Percentiles rank a stretch among this genome's conserved stretches.
phyloP scores from a whole-genome alignment of 1,284 basidiomycete genomes.

The Microbotryomycetes sp. region DNA sequence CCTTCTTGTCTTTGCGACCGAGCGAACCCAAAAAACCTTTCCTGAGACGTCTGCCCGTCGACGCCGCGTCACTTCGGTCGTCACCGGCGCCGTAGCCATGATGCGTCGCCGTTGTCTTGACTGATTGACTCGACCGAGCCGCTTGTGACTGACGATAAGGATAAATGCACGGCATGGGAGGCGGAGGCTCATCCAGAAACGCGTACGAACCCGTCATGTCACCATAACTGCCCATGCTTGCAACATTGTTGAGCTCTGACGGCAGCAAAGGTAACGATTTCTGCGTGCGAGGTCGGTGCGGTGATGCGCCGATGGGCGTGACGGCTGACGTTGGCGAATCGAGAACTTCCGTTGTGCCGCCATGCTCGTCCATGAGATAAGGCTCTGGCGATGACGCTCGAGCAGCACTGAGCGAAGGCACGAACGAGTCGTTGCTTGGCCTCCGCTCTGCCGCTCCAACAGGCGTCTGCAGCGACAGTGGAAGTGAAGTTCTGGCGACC shows the following conservation, averaged over 20 bases:
- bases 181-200: neutral
- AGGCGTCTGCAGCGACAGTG: neutral
- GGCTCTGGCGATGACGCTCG: neutral
- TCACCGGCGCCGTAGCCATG: neutral
- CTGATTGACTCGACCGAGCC: neutral
- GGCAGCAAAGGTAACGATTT: constrained; percentile 22
- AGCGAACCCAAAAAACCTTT: neutral
- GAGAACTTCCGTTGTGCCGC: neutral
- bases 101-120: neutral
- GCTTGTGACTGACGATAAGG: neutral
- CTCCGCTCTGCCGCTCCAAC: neutral
- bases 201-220: neutral
- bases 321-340: neutral
- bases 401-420: constrained; percentile 1
- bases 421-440: neutral
- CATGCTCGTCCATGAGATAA: constrained; percentile 7
- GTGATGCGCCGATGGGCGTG: neutral
- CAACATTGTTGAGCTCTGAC: constrained; percentile 1
- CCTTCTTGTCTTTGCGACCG: neutral
- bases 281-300: constrained; percentile 2
- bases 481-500: neutral
- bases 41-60: neutral
- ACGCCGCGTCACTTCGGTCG: neutral
- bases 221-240: no score
- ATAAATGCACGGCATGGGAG: neutral